A percentile compares a stretch with the other conserved stretches of the same genome.
These are phyloP conservation scores for Akebia trifoliata DNA, from an alignment of 164 flowering plant genomes.

Conservation along the genomic window DNA sequence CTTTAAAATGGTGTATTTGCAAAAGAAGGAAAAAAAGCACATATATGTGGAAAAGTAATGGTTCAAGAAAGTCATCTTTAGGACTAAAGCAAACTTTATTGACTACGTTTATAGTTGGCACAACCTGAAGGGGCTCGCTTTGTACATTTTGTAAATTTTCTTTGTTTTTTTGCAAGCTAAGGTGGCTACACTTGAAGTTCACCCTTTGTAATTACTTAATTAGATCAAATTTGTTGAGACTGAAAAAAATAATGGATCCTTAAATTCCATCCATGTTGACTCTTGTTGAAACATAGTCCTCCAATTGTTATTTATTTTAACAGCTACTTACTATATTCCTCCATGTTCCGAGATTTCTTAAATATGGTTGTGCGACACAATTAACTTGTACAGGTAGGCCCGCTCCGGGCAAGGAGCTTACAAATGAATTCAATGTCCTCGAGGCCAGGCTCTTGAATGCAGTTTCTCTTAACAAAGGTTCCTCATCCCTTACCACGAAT, in stretches of 20 bases:
- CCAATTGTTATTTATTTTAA: background rate
- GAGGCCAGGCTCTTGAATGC: slow-evolving; percentile 90
- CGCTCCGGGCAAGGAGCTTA: slow-evolving; percentile 77
- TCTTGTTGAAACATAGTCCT: background rate
- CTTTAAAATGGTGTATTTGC: too few species aligned
- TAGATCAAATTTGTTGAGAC: background rate
- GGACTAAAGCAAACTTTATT: too few species aligned
- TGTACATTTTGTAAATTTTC: too few species aligned
- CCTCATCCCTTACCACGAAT: background rate
- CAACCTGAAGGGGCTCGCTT: too few species aligned
- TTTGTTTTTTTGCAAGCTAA: too few species aligned
- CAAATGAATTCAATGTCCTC: slow-evolving; percentile 74
- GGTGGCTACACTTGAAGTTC: too few species aligned
- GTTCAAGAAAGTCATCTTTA: too few species aligned
- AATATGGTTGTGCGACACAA: background rate
- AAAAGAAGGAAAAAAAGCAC: too few species aligned
- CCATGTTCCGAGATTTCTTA: background rate
- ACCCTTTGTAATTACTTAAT: too few species aligned
- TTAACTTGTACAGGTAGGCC: slow-evolving; percentile 63
- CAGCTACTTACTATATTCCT: too few species aligned
- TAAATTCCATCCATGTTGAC: background rate
- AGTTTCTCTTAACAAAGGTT: slow-evolving; percentile 73
- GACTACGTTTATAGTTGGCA: too few species aligned
- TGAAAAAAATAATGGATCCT: background rate
- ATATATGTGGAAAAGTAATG: too few species aligned